Percentiles rank a stretch among this genome's conserved stretches.
These are phyloP conservation scores for Phlebopus sp. DNA, from an alignment of 1,284 basidiomycete species.

Conservation along the genomic window DNA sequence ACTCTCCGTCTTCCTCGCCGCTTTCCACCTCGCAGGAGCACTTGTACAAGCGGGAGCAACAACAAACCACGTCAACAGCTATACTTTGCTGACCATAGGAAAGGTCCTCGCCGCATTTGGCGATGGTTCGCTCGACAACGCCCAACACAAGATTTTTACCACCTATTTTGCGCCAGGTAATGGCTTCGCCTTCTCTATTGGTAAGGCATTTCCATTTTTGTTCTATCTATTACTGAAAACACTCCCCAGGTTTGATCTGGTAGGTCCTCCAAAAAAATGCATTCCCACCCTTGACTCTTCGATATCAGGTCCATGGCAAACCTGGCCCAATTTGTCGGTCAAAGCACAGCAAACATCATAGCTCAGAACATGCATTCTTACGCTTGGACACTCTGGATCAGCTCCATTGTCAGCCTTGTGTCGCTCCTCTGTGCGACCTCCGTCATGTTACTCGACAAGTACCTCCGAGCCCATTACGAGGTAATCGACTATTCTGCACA, in stretches of 20 bases:
- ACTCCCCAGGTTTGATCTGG: constrained; percentile 24
- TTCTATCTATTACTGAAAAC: neutral
- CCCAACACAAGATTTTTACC: constrained; percentile 45
- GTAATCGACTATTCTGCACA: constrained; percentile 36
- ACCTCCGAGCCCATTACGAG: constrained; percentile 36
- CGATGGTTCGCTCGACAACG: constrained; percentile 45
- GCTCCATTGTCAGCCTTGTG: constrained; percentile 39
- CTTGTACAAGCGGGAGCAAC: constrained; percentile 41
- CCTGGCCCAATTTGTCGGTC: constrained; percentile 42
- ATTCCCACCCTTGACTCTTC: neutral
- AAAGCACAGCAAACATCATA: constrained; percentile 39
- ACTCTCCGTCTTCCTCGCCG: constrained; percentile 37
- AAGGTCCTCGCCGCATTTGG: constrained; percentile 45
- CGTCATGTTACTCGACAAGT: constrained; percentile 40
- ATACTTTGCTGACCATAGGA: constrained; percentile 40
- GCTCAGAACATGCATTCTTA: constrained; percentile 40
- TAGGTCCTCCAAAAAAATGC: constrained; percentile 5
- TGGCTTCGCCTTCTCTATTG: constrained; percentile 43
- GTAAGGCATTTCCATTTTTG: constrained; percentile 15
- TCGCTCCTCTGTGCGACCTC: constrained; percentile 39
- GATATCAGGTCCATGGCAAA: constrained; percentile 38
- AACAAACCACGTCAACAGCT: constrained; percentile 41
- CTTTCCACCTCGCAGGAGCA: constrained; percentile 35
- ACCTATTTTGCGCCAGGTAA: constrained; percentile 45
- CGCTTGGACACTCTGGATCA: constrained; percentile 45